Conservation (phyloP, 2,329 filamentous ascomycete species). For the Alternaria burnsii region DNA sequence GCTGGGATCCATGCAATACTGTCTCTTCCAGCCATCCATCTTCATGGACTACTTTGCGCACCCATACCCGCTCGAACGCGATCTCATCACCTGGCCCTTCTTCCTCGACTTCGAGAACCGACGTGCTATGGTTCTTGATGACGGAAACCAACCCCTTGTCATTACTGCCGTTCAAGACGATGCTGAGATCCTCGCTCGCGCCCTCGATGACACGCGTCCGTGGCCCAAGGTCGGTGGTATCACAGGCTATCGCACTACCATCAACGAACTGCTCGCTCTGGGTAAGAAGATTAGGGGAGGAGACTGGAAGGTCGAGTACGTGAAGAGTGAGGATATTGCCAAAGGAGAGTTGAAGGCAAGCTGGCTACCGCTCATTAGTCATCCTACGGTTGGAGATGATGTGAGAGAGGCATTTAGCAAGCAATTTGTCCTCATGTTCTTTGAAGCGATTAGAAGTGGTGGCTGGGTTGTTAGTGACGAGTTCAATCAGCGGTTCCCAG, state of each 20-base stretch:
- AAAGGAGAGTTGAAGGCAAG: slow-evolving; percentile 51
- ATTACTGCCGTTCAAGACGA: slow-evolving; percentile 41
- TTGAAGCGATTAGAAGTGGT: slow-evolving; percentile 54
- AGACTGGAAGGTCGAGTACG: slow-evolving; percentile 53
- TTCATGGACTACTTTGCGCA: slow-evolving; percentile 65
- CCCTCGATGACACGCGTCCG: slow-evolving; percentile 31
- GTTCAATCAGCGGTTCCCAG: slow-evolving; percentile 57
- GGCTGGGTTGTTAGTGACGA: slow-evolving; percentile 57
- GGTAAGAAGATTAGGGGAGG: slow-evolving; percentile 43
- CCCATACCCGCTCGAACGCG: slow-evolving; percentile 58
- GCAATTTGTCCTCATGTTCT: slow-evolving; percentile 53
- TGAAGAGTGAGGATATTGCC: slow-evolving; percentile 59
- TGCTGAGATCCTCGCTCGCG: slow-evolving; percentile 33
- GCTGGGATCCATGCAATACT: slow-evolving; percentile 64
- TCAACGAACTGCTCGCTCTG: slow-evolving; percentile 39
- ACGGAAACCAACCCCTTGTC: slow-evolving; percentile 35
- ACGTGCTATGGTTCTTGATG: slow-evolving; percentile 41
- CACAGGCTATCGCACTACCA: slow-evolving; percentile 30
- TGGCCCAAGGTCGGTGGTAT: slow-evolving; percentile 45
- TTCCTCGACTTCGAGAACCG: slow-evolving; percentile 43
- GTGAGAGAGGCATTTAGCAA: slow-evolving; percentile 47
- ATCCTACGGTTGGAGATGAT: slow-evolving; percentile 50
- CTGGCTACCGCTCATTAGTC: slow-evolving; percentile 52
- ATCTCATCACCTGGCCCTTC: slow-evolving; percentile 52
- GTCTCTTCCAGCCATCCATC: slow-evolving; percentile 63